A percentile compares a stretch with the other conserved stretches of the same genome.
Conservation (phyloP, 805 yeast genomes). For the Saturnispora gosingensis region DNA sequence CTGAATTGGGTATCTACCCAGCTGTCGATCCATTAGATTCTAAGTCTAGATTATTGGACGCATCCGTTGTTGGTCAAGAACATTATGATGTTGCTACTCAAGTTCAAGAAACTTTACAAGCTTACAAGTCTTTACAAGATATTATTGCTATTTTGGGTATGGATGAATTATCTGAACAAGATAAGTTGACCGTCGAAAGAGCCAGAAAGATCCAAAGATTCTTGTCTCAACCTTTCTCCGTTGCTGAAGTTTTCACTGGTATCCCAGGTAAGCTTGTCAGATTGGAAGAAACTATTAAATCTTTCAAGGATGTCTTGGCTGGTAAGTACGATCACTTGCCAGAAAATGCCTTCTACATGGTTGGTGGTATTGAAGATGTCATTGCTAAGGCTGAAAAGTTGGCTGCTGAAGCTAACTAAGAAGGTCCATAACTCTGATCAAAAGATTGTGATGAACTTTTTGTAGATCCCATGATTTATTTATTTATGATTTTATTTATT, state of each 20-base stretch:
- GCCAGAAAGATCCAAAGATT: slow-evolving; percentile 99
- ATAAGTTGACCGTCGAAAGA: slow-evolving; percentile 99
- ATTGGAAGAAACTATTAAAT: slow-evolving; percentile 86
- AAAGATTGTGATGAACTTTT: slow-evolving; percentile 4
- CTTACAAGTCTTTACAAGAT: slow-evolving; percentile 99
- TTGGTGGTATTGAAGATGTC: slow-evolving; percentile 99
- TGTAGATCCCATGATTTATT: slow-evolving; percentile 8
- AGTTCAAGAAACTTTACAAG: slow-evolving; percentile 98
- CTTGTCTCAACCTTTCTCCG: slow-evolving; percentile 99
- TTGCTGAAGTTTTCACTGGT: slow-evolving; percentile 99
- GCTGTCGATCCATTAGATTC: slow-evolving; percentile 99
- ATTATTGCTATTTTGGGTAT: slow-evolving; percentile 99
- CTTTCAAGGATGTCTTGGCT: slow-evolving; percentile 94
- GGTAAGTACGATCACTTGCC: slow-evolving; percentile 99
- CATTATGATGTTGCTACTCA: slow-evolving; percentile 91
- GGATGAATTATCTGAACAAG: slow-evolving; percentile 99
- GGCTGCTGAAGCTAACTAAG: slow-evolving; percentile 81
- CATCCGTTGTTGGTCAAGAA: slow-evolving; percentile 95
- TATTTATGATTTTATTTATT: slow-evolving; percentile 10
- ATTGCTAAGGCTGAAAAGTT: slow-evolving; percentile 98
- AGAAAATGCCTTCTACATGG: slow-evolving; percentile 99
- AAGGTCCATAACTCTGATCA: slow-evolving; percentile 5
- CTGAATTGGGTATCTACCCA: slow-evolving; percentile 99
- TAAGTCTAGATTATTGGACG: slow-evolving; percentile 97
- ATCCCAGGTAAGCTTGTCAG: slow-evolving; percentile 96